Evolutionary conservation across 2,329 filamentous ascomycete species (phyloP), one percentile per base, ranked within the genome.

Genomic region (Penicillium freii): DNA sequence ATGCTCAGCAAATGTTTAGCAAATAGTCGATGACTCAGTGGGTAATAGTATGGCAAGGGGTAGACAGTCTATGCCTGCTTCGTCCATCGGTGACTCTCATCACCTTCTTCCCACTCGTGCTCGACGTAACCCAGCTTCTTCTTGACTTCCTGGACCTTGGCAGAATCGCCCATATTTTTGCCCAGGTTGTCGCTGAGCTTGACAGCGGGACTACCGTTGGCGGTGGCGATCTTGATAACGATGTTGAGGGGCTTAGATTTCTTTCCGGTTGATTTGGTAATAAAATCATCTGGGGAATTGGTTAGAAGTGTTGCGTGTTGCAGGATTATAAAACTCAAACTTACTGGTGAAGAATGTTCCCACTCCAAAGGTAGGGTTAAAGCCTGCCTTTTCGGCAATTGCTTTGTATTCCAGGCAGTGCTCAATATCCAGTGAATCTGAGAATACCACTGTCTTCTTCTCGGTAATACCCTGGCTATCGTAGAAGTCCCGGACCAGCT

Each of bases 211-310:
- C 87, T 84, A 6, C 92, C 92, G 15, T 81, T 85, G 0, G 92
- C 94, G 10, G 90, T 92, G 61, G 90, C 91, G 59, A 99, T 83
- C 78, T 99, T 99, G 78, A 99, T 97, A 65, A 99, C 94, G 68
- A 99, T 99, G 69, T 99, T 99, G 54, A 99, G 79, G 0, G 94
- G 94, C 17, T 87, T 85, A 0, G 92, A 97, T 76, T 97, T 97
- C 65, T 86, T 86, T 39, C 87, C 87, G 0, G 87, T 89, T 36
- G 81, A 85, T 59, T 83, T 78, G 63, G 89, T 85, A n/a, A 78
- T 79, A 72, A 94, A 99, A 74, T 99, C 94, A 70, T 99, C 85
- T 84, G 10, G 2, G 23, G 23, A 23, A 48, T 21, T 21, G n/a
- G 43, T 63, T 34, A 62, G 60, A 45, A 17, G 5, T 19, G 4